Conservation (phyloP, 2,329 filamentous ascomycete species). For the Pseudopyrenochaeta lycopersici region DNA sequence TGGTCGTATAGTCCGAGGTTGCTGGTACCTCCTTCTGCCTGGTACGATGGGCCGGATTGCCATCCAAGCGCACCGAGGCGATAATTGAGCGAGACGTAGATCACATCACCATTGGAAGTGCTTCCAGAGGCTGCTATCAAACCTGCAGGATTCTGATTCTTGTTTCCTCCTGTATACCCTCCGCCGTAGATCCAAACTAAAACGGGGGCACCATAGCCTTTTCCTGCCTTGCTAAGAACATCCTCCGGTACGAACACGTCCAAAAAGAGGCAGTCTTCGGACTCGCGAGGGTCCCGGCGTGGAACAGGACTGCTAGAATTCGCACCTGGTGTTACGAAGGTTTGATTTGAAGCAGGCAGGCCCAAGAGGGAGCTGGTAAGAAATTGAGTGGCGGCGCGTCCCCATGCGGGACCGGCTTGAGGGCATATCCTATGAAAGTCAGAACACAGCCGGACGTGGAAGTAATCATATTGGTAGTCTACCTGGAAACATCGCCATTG, state of each 20-base stretch:
- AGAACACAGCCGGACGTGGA: not conserved
- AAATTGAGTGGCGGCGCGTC: constrained; percentile 41
- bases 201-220: constrained; percentile 52
- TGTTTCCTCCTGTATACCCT: constrained; percentile 55
- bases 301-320: constrained; percentile 36
- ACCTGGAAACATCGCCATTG: constrained; percentile 50
- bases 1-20: constrained; percentile 51
- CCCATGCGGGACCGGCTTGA: constrained; percentile 56
- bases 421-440: constrained; percentile 41
- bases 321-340: constrained; percentile 32
- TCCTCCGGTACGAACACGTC: constrained; percentile 57
- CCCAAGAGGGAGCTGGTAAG: constrained; percentile 41
- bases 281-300: constrained; percentile 37
- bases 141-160: constrained; percentile 52
- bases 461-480: constrained; percentile 14
- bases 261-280: constrained; percentile 60
- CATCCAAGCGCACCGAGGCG: constrained; percentile 54
- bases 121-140: constrained; percentile 55
- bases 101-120: constrained; percentile 51
- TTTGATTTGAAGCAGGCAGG: constrained; percentile 37
- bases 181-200: constrained; percentile 62
- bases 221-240: constrained; percentile 44
- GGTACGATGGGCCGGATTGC: constrained; percentile 42
- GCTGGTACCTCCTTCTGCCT: constrained; percentile 43
- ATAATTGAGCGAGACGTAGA: constrained; percentile 58